phyloP scores from a whole-genome alignment of 2,329 filamentous ascomycete species.

The Ceratocystis diversiconidia region DNA sequence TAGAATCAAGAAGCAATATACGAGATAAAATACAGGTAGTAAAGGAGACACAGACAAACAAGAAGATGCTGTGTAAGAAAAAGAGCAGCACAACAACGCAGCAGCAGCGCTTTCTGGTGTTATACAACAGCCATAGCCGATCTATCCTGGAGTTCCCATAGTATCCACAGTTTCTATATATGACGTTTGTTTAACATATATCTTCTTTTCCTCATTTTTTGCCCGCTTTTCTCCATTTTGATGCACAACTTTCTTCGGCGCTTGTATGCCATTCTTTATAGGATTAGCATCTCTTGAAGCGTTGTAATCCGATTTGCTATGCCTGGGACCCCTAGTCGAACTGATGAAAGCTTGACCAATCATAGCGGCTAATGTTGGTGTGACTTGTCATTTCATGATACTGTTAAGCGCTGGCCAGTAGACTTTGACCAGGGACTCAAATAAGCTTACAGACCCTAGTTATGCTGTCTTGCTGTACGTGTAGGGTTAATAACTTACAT shows the following conservation, averaged over 20 bases:
- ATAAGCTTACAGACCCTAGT: background rate
- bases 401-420: background rate
- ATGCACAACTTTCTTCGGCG: background rate
- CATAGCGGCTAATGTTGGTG: background rate
- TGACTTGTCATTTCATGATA: background rate
- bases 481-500: background rate
- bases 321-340: background rate
- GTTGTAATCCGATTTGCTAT: background rate
- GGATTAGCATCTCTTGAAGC: background rate
- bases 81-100: background rate
- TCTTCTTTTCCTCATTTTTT: background rate
- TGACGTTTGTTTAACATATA: background rate
- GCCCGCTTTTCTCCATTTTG: background rate
- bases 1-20: background rate
- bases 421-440: background rate
- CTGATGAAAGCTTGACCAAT: background rate
- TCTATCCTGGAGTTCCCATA: background rate
- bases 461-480: background rate
- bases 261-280: constrained; percentile 5
- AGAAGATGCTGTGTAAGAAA: constrained; percentile 3
- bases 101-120: background rate
- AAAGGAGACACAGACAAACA: background rate
- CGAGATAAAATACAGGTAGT: background rate
- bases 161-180: background rate
- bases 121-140: background rate